Evolutionary conservation across 2,329 filamentous ascomycete genomes (phyloP).

Genomic region (Alternaria ethzedia): DNA sequence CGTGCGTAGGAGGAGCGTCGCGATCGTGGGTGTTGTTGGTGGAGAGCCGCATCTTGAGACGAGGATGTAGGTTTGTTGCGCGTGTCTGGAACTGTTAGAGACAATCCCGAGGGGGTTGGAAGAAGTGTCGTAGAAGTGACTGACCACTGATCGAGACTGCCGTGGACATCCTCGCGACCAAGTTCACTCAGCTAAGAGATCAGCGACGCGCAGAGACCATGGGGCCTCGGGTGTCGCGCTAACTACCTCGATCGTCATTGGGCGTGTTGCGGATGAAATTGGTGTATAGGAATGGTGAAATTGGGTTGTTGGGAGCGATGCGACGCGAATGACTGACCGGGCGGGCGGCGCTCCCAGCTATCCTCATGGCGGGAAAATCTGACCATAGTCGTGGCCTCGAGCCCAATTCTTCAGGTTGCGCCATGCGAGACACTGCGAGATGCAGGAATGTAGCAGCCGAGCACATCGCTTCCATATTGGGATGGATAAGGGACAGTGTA

Average conservation of each 20-base stretch:
- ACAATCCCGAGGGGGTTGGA: accelerated
- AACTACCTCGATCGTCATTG: background rate
- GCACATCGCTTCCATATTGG: too few relatives aligned
- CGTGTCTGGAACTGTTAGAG: background rate
- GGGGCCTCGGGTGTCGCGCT: background rate
- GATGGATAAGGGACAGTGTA: too few relatives aligned
- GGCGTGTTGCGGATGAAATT: background rate
- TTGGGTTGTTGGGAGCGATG: background rate
- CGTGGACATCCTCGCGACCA: background rate
- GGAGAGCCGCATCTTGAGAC: background rate
- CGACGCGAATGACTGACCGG: background rate
- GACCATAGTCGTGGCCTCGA: accelerated
- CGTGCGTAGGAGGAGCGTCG: background rate
- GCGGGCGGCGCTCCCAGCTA: background rate
- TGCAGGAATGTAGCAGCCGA: too few relatives aligned
- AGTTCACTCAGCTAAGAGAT: background rate
- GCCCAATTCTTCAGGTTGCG: too few relatives aligned
- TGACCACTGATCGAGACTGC: background rate
- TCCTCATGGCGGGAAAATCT: background rate
- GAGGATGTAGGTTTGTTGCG: background rate
- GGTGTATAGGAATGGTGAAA: background rate
- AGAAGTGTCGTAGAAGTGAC: background rate
- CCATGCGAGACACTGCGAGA: too few relatives aligned
- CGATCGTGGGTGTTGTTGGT: background rate
- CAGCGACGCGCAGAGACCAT: background rate